Percentiles rank a stretch among this genome's conserved stretches.
These are phyloP conservation scores for Graphilbum sp. DNA, from an alignment of 2,329 filamentous ascomycete species.

Conservation along the genomic window DNA sequence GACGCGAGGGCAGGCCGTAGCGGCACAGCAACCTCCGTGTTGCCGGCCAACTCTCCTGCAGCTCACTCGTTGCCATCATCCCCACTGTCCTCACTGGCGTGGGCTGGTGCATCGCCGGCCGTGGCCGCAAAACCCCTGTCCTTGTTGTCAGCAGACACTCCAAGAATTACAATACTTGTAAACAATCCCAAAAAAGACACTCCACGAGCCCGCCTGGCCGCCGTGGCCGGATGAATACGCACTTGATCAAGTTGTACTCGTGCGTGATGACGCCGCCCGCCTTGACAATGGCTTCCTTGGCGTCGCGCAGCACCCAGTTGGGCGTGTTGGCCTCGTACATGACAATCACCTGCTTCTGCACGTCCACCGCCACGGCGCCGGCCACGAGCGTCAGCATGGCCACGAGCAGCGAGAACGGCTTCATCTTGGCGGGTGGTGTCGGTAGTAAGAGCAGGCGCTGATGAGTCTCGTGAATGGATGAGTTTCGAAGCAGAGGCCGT, in stretches of 20 bases:
- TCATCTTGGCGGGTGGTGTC: conserved; percentile 34
- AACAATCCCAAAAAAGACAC: neutral
- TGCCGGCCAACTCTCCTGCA: too few relatives aligned
- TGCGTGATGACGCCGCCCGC: conserved; percentile 68
- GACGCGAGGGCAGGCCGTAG: too few relatives aligned
- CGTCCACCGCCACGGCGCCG: conserved; percentile 44
- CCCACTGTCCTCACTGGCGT: too few relatives aligned
- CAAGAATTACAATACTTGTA: neutral
- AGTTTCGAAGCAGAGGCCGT: too few relatives aligned
- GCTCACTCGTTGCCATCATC: too few relatives aligned
- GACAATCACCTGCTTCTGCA: conserved; percentile 60
- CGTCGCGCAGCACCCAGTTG: conserved; percentile 48
- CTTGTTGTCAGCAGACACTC: neutral
- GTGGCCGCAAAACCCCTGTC: too few relatives aligned
- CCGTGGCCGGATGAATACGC: too few relatives aligned
- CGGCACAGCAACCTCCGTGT: too few relatives aligned
- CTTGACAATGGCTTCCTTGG: conserved; percentile 52
- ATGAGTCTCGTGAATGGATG: too few relatives aligned
- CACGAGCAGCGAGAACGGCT: conserved; percentile 34
- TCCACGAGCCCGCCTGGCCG: too few relatives aligned
- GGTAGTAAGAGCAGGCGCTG: neutral
- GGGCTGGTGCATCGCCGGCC: too few relatives aligned
- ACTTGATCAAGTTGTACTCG: conserved; percentile 54
- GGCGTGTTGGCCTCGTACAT: conserved; percentile 58
- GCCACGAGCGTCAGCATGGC: conserved; percentile 41